Evolutionary conservation across 2,329 filamentous ascomycete species (phyloP).

Genomic region (Cytospora schulzeri): DNA sequence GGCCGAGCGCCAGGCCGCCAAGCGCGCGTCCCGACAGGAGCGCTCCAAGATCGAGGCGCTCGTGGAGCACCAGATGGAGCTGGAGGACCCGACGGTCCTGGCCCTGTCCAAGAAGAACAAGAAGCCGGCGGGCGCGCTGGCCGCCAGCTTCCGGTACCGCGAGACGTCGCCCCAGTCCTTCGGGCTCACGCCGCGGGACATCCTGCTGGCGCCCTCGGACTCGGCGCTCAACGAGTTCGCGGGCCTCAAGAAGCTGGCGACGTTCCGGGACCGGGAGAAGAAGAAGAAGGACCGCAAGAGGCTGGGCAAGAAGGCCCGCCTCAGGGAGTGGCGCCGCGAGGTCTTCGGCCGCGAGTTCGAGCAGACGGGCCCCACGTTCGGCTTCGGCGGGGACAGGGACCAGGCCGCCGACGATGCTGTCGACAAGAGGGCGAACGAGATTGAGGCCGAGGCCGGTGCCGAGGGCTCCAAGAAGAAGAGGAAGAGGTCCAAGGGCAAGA

Average conservation of each 20-base stretch:
- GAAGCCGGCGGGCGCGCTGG: constrained; percentile 29
- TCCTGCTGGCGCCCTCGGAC: constrained; percentile 85
- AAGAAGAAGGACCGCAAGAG: constrained; percentile 87
- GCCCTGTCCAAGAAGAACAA: constrained; percentile 46
- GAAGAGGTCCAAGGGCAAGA: constrained; percentile 53
- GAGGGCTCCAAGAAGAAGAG: constrained; percentile 49
- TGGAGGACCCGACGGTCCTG: constrained; percentile 66
- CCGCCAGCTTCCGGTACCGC: constrained; percentile 79
- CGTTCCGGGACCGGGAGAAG: constrained; percentile 85
- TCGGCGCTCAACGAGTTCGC: constrained; percentile 84
- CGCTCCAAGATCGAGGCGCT: constrained; percentile 82
- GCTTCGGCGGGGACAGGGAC: constrained; percentile 53
- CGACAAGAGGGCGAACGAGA: constrained; percentile 36
- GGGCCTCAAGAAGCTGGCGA: constrained; percentile 90
- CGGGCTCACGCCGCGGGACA: constrained; percentile 86
- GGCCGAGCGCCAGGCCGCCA: constrained; percentile 57
- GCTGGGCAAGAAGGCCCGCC: constrained; percentile 87
- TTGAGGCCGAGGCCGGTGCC: constrained; percentile 32
- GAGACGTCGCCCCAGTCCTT: constrained; percentile 90
- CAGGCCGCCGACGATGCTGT: constrained; percentile 35
- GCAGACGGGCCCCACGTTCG: constrained; percentile 58
- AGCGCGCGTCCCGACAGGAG: constrained; percentile 78
- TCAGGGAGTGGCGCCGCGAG: constrained; percentile 80
- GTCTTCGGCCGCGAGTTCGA: constrained; percentile 63
- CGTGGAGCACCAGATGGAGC: constrained; percentile 77